Evolutionary conservation across 2,329 filamentous ascomycete species (phyloP).

Genomic region (Talaromyces amestolkiae): DNA sequence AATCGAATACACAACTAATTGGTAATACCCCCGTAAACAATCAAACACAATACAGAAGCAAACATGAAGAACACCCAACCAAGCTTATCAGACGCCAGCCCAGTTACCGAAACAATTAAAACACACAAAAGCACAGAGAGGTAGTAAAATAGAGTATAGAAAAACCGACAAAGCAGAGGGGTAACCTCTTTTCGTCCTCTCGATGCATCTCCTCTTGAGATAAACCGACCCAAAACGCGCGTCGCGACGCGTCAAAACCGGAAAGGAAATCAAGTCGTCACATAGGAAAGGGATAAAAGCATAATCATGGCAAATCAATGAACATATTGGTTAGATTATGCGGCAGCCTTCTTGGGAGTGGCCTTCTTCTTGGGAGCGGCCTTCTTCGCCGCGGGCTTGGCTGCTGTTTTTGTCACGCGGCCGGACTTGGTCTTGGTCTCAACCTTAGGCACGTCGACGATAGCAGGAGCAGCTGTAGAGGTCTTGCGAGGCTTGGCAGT

Average conservation of each 20-base stretch:
- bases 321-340: conserved; percentile 6
- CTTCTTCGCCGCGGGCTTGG: conserved; percentile 48
- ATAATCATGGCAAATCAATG: conserved; percentile 2
- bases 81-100: conserved; percentile 15
- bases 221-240: not conserved
- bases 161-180: not conserved
- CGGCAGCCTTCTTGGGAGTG: conserved; percentile 20
- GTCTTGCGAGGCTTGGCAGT: conserved; percentile 56
- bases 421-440: conserved; percentile 83
- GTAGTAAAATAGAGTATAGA: not conserved
- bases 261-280: not conserved
- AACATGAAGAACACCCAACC: conserved; percentile 16
- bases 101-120: conserved; percentile 13
- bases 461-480: conserved; percentile 56
- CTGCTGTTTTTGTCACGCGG: conserved; percentile 59
- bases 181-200: not conserved
- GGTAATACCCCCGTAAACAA: conserved; percentile 2
- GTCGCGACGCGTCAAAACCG: conserved; percentile 9
- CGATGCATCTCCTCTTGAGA: not conserved
- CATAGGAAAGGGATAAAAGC: not conserved
- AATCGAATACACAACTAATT: conserved; percentile 2
- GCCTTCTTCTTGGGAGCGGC: conserved; percentile 45
- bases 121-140: conserved; percentile 6
- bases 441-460: conserved; percentile 67
- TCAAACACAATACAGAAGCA: conserved; percentile 8